phyloP scores from a whole-genome alignment of 345 rosid genomes.

The Eucalyptus decipiens region DNA sequence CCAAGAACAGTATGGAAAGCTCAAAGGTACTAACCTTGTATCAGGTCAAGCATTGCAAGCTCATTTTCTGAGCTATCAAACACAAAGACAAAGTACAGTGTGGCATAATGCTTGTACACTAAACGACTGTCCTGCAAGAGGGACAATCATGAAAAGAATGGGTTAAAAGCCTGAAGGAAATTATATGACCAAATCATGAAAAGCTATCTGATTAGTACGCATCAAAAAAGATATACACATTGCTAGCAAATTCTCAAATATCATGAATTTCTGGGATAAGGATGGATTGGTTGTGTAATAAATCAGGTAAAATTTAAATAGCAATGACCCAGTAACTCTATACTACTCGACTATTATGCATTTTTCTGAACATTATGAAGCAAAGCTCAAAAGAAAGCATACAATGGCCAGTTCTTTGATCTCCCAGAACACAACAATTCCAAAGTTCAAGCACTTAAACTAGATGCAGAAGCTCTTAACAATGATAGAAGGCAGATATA shows the following conservation, averaged over 20 bases:
- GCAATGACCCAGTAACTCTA: neutral
- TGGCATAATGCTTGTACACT: slow-evolving; percentile 87
- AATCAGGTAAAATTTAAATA: neutral
- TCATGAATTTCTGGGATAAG: neutral
- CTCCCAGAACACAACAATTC: neutral
- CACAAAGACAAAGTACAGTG: slow-evolving; percentile 75
- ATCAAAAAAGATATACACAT: neutral
- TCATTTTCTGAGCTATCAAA: slow-evolving; percentile 90
- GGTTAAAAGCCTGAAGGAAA: neutral
- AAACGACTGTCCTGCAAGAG: slow-evolving; percentile 64
- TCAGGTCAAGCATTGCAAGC: slow-evolving; percentile 94
- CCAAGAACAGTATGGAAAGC: neutral
- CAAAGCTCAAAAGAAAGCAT: neutral
- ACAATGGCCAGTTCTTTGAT: neutral
- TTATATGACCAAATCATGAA: neutral
- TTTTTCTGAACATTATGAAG: neutral
- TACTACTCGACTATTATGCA: neutral
- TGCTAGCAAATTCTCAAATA: neutral
- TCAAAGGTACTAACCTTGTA: slow-evolving; percentile 46
- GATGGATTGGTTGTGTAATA: neutral
- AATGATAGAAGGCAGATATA: neutral
- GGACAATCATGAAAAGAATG: neutral
- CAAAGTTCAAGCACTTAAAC: neutral
- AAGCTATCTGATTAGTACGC: neutral
- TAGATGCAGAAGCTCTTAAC: neutral